Base-by-base conservation (phyloP, 768 basidiomycete species). In the Russula sp. region DNA sequence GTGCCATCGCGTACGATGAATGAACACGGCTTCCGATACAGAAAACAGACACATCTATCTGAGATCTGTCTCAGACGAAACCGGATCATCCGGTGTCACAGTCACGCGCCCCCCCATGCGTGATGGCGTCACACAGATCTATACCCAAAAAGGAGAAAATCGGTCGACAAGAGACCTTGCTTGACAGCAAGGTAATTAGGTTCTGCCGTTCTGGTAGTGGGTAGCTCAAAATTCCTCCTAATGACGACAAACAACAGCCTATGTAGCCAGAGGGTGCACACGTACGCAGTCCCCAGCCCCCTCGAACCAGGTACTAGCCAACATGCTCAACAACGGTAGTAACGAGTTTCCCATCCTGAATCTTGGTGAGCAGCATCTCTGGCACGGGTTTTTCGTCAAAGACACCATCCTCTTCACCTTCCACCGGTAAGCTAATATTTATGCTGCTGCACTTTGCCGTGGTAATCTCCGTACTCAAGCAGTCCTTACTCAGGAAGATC, bases 391-490 rank as follows among this genome's bases (percentile, higher is more conserved):
- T 85, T 74, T 99, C 97, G 65, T 83, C 83, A 69, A 94, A 98
- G 50, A 95, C 79, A 6, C 94, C 96, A 10, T 96, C 93, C 72
- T 97, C 94, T 67, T 94, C 93, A 18, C 85, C 91, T 67, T 86
- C 85, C 1, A 88, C 85, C 0, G 94, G 94, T 22, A 98, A 71
- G 68, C 84, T 91, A 66, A 99, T 79, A 75, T 98, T 99, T 75
- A 99, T 89, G 37, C 86, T 80, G 70, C 90, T 93, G 74, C 92
- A 95, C 75, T 98, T 98, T 55, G 93, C 88, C 0, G 94, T 96
- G 34, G 91, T 91, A 69, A 99, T 89, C 76, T 98, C 94, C 10
- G 85, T 81, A 59, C 73, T 82, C 55, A 98, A 78, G 68, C 88
- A 88, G 13, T 82, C 85, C 71, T 87, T 89, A 27, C 92, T 94